Evolutionary conservation across 1,284 basidiomycete genomes (phyloP).

Genomic region (Abortiporus biennis): DNA sequence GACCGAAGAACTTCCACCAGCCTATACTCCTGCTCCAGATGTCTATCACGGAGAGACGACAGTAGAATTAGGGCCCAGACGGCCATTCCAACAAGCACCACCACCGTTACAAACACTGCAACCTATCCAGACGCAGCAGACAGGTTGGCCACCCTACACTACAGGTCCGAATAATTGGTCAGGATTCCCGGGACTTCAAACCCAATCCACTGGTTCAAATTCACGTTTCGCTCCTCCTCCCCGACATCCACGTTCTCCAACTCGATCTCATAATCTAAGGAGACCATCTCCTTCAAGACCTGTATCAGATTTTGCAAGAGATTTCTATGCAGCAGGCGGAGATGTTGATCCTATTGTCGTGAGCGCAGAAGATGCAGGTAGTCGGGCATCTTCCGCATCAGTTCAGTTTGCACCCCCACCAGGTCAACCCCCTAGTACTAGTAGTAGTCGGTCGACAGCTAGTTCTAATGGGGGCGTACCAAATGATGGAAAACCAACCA

Average conservation of each 20-base stretch:
- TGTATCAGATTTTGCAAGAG: conserved; percentile 47
- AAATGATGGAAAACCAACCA: conserved; percentile 56
- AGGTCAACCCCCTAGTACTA: conserved; percentile 16
- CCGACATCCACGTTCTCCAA: conserved; percentile 9
- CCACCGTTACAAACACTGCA: no score
- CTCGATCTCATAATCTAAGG: background rate
- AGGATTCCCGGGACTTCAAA: background rate
- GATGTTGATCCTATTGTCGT: conserved; percentile 9
- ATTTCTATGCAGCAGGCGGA: conserved; percentile 46
- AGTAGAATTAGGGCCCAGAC: conserved; percentile 50
- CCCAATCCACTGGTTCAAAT: no score
- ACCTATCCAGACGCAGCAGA: conserved; percentile 1
- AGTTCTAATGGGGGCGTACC: conserved; percentile 9
- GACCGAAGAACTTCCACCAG: conserved; percentile 53
- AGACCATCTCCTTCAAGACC: conserved; percentile 10
- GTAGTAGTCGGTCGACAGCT: conserved; percentile 10
- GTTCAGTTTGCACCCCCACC: conserved; percentile 20
- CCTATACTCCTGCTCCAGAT: conserved; percentile 56
- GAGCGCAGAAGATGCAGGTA: conserved; percentile 14
- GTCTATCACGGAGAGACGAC: conserved; percentile 49
- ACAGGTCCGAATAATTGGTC: conserved; percentile 4
- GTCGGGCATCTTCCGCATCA: no score
- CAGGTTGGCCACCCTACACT: conserved; percentile 4
- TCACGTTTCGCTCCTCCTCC: conserved; percentile 8
- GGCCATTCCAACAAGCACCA: conserved; percentile 52